Percentiles rank a stretch among this genome's conserved stretches.
Evolutionary conservation across 495 filamentous ascomycete species (phyloP).

Genomic region (Penicillium cataractarum): DNA sequence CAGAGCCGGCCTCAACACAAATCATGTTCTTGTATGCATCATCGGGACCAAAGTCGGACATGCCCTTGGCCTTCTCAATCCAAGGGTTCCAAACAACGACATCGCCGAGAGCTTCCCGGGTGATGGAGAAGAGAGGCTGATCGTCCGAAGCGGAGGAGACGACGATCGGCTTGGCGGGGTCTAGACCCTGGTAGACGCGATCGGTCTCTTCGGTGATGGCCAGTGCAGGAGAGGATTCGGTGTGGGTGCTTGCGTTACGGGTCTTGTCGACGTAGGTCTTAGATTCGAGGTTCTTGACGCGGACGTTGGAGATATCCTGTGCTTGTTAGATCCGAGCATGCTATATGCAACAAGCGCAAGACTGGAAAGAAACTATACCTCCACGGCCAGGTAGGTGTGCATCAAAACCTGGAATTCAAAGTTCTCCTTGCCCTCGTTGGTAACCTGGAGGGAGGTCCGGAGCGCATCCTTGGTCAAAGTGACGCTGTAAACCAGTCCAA

Average conservation of each 20-base stretch:
- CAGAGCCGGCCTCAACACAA: slow-evolving; percentile 88
- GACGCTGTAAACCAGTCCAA: slow-evolving; percentile 90
- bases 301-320: slow-evolving; percentile 73
- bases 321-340: slow-evolving; percentile 1
- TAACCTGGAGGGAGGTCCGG: slow-evolving; percentile 81
- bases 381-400: slow-evolving; percentile 85
- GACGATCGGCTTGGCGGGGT: slow-evolving; percentile 53
- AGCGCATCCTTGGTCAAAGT: slow-evolving; percentile 74
- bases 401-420: slow-evolving; percentile 91
- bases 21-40: slow-evolving; percentile 91
- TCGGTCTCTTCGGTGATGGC: slow-evolving; percentile 77
- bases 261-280: slow-evolving; percentile 84
- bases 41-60: slow-evolving; percentile 87
- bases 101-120: slow-evolving; percentile 78
- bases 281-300: slow-evolving; percentile 71
- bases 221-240: slow-evolving; percentile 56
- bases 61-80: slow-evolving; percentile 76
- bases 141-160: slow-evolving; percentile 62
- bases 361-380: slow-evolving; percentile 55
- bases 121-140: slow-evolving; percentile 66
- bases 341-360: background rate
- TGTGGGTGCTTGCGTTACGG: slow-evolving; percentile 58
- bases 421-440: slow-evolving; percentile 73
- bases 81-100: slow-evolving; percentile 99
- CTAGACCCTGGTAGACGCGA: slow-evolving; percentile 73